These are phyloP conservation scores for Mortierella antarctica DNA, from an alignment of 192 early-diverging fungal species.

Conservation along the genomic window DNA sequence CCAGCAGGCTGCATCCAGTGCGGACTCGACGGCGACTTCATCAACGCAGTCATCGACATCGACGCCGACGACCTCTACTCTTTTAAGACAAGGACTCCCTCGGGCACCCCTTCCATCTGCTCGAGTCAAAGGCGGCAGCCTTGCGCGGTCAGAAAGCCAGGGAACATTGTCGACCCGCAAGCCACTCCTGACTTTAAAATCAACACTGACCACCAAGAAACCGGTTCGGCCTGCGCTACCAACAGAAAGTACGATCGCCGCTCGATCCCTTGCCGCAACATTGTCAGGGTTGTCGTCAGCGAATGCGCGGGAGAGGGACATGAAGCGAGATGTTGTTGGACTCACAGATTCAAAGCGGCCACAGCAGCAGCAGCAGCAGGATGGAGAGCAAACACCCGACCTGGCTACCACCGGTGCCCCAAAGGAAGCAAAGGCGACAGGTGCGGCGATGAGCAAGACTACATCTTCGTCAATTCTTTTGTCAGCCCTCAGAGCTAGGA, in stretches of 20 bases:
- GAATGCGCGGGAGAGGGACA: not conserved
- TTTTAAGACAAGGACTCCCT: conserved; percentile 15
- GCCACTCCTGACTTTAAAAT: conserved; percentile 13
- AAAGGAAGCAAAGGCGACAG: not conserved
- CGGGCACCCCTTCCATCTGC: conserved; percentile 10
- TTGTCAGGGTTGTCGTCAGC: conserved; percentile 2
- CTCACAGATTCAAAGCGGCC: not conserved
- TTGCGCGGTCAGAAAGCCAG: conserved; percentile 12
- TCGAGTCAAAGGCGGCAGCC: conserved; percentile 5
- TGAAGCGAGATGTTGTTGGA: not conserved
- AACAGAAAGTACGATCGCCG: conserved; percentile 16
- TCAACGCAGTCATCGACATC: not conserved
- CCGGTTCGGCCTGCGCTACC: conserved; percentile 20
- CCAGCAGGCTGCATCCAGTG: not conserved
- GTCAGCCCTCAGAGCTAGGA: no score
- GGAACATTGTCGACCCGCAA: not conserved
- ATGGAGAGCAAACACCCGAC: conserved; percentile 4
- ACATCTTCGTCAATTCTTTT: no score
- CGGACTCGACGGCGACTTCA: not conserved
- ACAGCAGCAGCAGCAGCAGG: not conserved
- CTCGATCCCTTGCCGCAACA: conserved; percentile 13
- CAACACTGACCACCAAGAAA: conserved; percentile 21
- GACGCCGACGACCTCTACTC: not conserved
- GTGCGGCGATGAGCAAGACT: not conserved
- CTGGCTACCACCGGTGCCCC: not conserved